A percentile compares a stretch with the other conserved stretches of the same genome.
Evolutionary conservation across 2,329 filamentous ascomycete species (phyloP).

Genomic region (Xylariaceae sp.): DNA sequence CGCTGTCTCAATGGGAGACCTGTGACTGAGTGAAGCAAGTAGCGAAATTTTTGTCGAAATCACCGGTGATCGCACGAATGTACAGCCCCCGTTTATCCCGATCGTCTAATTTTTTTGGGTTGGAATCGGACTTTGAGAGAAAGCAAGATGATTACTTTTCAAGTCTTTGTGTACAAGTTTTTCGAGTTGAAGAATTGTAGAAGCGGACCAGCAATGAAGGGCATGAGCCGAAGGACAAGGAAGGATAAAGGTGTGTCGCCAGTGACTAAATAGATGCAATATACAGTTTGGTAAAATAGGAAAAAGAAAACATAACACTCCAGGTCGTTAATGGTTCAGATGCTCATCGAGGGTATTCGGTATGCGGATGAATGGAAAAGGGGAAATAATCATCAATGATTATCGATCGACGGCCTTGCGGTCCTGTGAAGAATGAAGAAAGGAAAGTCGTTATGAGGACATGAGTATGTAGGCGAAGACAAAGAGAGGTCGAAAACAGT

Average conservation of each 20-base stretch:
- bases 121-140: slow-evolving; percentile 24
- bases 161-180: slow-evolving; percentile 28
- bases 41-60: slow-evolving; percentile 22
- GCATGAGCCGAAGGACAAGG: slow-evolving; percentile 16
- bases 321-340: slow-evolving; percentile 42
- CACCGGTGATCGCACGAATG: slow-evolving; percentile 28
- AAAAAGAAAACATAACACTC: slow-evolving; percentile 35
- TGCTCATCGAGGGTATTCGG: slow-evolving; percentile 41
- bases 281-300: slow-evolving; percentile 29
- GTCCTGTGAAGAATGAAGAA: slow-evolving; percentile 32
- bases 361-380: slow-evolving; percentile 36
- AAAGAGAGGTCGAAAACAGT: slow-evolving; percentile 29
- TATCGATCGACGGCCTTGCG: slow-evolving; percentile 24
- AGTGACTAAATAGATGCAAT: slow-evolving; percentile 26
- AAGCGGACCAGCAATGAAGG: slow-evolving; percentile 18
- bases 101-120: slow-evolving; percentile 27
- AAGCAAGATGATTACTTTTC: slow-evolving; percentile 26
- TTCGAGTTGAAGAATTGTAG: slow-evolving; percentile 17
- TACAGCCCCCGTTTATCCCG: slow-evolving; percentile 22
- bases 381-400: slow-evolving; percentile 31
- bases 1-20: slow-evolving; percentile 33
- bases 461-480: slow-evolving; percentile 34
- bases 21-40: slow-evolving; percentile 33
- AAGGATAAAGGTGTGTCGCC: slow-evolving; percentile 12
- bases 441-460: slow-evolving; percentile 40